Evolutionary conservation across 139 green algal genomes (phyloP).

Genomic region (Chlamydomonas sp.): DNA sequence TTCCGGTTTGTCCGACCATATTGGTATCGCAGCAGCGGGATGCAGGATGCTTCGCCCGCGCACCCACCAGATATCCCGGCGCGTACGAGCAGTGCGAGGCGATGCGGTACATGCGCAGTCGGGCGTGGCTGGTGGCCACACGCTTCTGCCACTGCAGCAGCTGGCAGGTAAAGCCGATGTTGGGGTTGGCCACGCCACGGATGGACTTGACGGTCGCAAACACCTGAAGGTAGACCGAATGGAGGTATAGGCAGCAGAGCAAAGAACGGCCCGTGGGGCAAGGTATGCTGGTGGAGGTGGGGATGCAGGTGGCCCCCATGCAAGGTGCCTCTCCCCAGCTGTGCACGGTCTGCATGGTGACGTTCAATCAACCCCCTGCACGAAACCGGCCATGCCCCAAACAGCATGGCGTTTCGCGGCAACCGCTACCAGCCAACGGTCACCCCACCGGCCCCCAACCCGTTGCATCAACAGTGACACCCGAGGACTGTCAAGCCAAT

Average conservation of each 20-base stretch:
- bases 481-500: too few relatives aligned
- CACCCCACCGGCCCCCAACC: too few relatives aligned
- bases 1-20: neutral
- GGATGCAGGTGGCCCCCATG: too few relatives aligned
- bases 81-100: slow-evolving; percentile 75
- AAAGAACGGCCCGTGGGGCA: neutral
- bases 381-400: too few relatives aligned
- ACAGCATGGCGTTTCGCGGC: too few relatives aligned
- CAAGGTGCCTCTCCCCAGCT: too few relatives aligned
- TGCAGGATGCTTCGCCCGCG: neutral
- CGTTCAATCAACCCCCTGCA: too few relatives aligned
- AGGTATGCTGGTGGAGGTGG: too few relatives aligned
- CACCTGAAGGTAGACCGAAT: neutral
- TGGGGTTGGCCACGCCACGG: slow-evolving; percentile 91
- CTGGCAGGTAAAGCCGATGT: slow-evolving; percentile 88
- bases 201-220: slow-evolving; percentile 77
- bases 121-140: slow-evolving; percentile 24
- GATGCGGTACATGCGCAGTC: slow-evolving; percentile 76
- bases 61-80: slow-evolving; percentile 22
- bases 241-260: neutral
- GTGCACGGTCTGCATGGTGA: too few relatives aligned
- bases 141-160: slow-evolving; percentile 94
- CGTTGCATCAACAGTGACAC: too few relatives aligned
- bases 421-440: too few relatives aligned
- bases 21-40: neutral